These are phyloP conservation scores for Bipolaris cookei DNA, from an alignment of 2,329 filamentous ascomycete genomes.

Conservation along the genomic window DNA sequence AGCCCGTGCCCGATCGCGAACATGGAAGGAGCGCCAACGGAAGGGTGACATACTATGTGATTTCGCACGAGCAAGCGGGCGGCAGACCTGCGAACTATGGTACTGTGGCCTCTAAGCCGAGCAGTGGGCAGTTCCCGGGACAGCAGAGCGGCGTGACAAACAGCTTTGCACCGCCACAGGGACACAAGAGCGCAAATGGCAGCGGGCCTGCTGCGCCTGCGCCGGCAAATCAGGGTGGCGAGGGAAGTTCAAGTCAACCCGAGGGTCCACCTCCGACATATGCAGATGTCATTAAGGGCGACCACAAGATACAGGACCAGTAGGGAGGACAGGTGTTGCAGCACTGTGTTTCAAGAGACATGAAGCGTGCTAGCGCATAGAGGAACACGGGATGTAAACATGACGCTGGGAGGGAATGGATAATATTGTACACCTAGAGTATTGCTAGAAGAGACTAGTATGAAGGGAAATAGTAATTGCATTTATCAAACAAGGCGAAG, in stretches of 20 bases:
- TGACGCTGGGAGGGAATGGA: constrained; percentile 7
- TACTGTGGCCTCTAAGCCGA: constrained; percentile 49
- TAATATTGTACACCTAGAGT: neutral
- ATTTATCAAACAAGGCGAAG: neutral
- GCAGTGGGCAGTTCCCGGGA: constrained; percentile 52
- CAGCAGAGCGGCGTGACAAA: constrained; percentile 47
- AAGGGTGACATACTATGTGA: constrained; percentile 37
- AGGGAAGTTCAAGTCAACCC: constrained; percentile 38
- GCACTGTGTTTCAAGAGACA: too few relatives aligned
- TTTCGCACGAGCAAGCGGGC: constrained; percentile 48
- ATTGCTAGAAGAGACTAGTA: neutral
- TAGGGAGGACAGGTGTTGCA: constrained; percentile 14
- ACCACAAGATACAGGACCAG: constrained; percentile 79
- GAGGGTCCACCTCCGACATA: constrained; percentile 77
- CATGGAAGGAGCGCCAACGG: constrained; percentile 45
- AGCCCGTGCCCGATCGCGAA: constrained; percentile 63
- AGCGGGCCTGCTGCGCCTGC: constrained; percentile 19
- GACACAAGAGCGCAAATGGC: constrained; percentile 22
- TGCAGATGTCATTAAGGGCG: constrained; percentile 85
- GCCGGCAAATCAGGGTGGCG: constrained; percentile 24
- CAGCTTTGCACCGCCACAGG: constrained; percentile 38
- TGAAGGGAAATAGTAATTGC: constrained; percentile 1
- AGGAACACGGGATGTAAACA: neutral
- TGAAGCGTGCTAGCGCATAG: neutral
- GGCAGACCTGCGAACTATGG: constrained; percentile 49